Evolutionary conservation across 148 eudicot species (phyloP).

Genomic region (Cornus kousa): DNA sequence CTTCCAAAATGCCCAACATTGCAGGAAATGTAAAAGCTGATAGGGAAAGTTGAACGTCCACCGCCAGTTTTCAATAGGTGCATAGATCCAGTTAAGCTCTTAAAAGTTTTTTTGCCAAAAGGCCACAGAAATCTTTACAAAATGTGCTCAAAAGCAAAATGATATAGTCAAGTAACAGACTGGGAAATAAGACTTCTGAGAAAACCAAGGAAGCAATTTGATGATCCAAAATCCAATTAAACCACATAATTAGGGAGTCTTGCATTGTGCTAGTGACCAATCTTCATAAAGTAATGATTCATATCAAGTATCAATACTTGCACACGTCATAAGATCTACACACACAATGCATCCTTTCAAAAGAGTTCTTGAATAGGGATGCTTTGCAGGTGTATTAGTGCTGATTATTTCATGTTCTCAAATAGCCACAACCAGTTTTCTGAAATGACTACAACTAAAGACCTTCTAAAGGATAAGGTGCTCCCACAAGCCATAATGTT

Average conservation of each 20-base stretch:
- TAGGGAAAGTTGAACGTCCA: background rate
- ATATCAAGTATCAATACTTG: background rate
- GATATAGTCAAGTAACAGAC: background rate
- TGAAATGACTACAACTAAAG: background rate
- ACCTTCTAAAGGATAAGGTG: background rate
- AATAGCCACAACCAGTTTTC: background rate
- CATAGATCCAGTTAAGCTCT: background rate
- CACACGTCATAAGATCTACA: background rate
- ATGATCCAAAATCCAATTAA: background rate
- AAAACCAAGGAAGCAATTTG: background rate
- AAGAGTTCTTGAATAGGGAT: background rate
- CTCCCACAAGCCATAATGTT: background rate
- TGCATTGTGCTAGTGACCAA: background rate
- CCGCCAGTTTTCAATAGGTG: background rate
- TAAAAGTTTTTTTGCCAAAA: background rate
- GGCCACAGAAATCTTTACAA: background rate
- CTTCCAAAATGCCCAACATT: background rate
- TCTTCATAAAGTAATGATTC: background rate
- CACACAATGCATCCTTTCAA: background rate
- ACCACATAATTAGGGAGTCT: background rate
- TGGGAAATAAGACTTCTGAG: background rate
- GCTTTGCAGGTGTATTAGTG: background rate
- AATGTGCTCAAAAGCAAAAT: background rate
- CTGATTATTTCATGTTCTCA: conserved; percentile 1
- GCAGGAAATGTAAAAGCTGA: background rate